Conservation (phyloP, 441 rosid species). For the Euphorbia celastroides region DNA sequence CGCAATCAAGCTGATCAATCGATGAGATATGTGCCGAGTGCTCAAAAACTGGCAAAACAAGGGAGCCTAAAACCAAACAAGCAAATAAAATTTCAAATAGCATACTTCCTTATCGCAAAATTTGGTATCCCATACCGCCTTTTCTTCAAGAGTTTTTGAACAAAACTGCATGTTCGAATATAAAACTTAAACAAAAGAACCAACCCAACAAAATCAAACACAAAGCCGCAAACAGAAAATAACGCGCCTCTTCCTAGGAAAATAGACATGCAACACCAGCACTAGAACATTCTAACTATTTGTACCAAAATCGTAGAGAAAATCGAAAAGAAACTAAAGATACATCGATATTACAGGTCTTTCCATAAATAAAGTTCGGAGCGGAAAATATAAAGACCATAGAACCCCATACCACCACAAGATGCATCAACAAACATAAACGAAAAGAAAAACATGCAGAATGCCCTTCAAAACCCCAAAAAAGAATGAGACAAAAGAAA, state of each 20-base stretch:
- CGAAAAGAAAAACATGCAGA: background rate
- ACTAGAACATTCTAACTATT: background rate
- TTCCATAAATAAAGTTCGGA: background rate
- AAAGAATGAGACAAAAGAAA: background rate
- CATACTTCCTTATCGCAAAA: too few species aligned
- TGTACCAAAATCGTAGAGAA: background rate
- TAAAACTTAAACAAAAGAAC: background rate
- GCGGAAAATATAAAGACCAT: too few species aligned
- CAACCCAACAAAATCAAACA: background rate
- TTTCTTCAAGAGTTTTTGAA: background rate
- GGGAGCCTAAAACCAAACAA: background rate
- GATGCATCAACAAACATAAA: too few species aligned
- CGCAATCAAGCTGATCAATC: background rate
- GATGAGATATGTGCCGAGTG: background rate
- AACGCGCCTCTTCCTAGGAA: background rate
- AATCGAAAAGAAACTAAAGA: background rate
- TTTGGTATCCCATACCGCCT: background rate
- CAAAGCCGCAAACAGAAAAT: background rate
- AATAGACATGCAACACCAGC: background rate
- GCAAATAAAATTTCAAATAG: background rate
- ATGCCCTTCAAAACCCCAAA: background rate
- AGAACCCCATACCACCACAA: too few species aligned
- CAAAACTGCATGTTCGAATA: background rate
- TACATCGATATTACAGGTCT: background rate
- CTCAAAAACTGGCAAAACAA: background rate